phyloP scores from a whole-genome alignment of 495 filamentous ascomycete genomes.

The Penicillium lagena region DNA sequence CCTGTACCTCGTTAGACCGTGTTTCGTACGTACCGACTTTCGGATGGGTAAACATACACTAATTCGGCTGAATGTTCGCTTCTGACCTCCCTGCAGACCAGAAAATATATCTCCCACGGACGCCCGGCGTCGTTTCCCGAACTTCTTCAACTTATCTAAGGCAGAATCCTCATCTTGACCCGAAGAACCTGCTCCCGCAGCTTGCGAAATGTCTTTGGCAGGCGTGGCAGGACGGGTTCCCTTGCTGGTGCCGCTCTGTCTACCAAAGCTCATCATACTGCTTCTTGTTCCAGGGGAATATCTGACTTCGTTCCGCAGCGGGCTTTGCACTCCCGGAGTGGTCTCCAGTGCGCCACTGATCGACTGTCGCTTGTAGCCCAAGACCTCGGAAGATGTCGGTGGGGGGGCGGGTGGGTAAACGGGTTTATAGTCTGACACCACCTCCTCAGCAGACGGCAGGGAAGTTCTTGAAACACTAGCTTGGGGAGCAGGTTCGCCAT shows the following conservation, averaged over 20 bases:
- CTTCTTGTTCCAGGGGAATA: slow-evolving; percentile 18
- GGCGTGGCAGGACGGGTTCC: slow-evolving; percentile 18
- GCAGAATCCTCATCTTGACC: slow-evolving; percentile 12
- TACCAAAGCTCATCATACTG: slow-evolving; percentile 23
- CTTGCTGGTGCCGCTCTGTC: slow-evolving; percentile 11
- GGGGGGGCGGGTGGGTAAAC: background rate
- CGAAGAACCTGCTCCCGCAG: slow-evolving; percentile 1
- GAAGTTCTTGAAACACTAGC: background rate
- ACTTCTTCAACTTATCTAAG: slow-evolving; percentile 26
- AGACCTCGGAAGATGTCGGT: slow-evolving; percentile 10
- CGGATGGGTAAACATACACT: slow-evolving; percentile 9
- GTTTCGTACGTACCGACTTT: no score
- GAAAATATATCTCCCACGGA: slow-evolving; percentile 22
- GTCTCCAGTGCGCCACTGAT: slow-evolving; percentile 16
- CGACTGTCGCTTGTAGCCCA: slow-evolving; percentile 16
- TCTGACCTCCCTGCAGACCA: slow-evolving; percentile 5
- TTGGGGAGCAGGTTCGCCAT: background rate
- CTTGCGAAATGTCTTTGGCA: slow-evolving; percentile 15
- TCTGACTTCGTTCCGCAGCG: slow-evolving; percentile 21
- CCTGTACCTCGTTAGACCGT: slow-evolving; percentile 6
- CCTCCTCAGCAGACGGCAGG: slow-evolving; percentile 1
- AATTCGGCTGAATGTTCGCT: slow-evolving; percentile 11
- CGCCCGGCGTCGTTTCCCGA: slow-evolving; percentile 22
- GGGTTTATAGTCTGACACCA: background rate
- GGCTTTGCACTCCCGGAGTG: slow-evolving; percentile 16